These are phyloP conservation scores for Globisporangium irregulare DNA, from an alignment of 352 stramenopile genomes.

Conservation along the genomic window DNA sequence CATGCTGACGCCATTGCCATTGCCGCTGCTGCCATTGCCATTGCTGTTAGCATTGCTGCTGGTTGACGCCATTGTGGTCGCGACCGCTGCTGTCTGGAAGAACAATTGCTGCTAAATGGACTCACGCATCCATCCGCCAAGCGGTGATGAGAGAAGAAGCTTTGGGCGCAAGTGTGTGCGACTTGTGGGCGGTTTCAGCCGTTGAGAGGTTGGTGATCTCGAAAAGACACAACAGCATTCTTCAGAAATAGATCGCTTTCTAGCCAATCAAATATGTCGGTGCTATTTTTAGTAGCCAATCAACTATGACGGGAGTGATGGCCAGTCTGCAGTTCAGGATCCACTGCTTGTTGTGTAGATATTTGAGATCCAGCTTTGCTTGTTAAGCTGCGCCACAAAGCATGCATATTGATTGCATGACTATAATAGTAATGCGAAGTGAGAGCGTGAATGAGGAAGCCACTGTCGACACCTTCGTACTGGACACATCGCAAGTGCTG, in stretches of 20 bases:
- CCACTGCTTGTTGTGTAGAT: not conserved
- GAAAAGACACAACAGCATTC: not conserved
- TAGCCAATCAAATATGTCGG: not conserved
- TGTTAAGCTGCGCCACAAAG: not conserved
- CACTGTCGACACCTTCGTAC: not conserved
- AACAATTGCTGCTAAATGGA: not conserved
- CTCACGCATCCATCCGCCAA: not conserved
- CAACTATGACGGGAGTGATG: not conserved
- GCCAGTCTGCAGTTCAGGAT: not conserved
- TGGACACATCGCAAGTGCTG: not conserved
- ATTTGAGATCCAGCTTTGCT: not conserved
- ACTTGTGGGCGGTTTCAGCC: constrained; percentile 1
- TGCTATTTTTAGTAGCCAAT: not conserved
- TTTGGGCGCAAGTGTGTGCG: not conserved
- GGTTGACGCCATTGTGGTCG: not conserved
- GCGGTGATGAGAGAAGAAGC: too few relatives aligned
- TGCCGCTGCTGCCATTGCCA: constrained; percentile 4
- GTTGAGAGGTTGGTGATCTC: not conserved
- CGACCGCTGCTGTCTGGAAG: not conserved
- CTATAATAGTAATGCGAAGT: too few relatives aligned
- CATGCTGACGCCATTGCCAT: constrained; percentile 27
- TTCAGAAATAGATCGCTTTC: not conserved
- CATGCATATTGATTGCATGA: not conserved
- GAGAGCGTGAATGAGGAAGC: not conserved
- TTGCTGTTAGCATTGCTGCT: constrained; percentile 19